Base-by-base conservation (phyloP, 1,284 basidiomycete species). In the Fistulinella cinereoalba region DNA sequence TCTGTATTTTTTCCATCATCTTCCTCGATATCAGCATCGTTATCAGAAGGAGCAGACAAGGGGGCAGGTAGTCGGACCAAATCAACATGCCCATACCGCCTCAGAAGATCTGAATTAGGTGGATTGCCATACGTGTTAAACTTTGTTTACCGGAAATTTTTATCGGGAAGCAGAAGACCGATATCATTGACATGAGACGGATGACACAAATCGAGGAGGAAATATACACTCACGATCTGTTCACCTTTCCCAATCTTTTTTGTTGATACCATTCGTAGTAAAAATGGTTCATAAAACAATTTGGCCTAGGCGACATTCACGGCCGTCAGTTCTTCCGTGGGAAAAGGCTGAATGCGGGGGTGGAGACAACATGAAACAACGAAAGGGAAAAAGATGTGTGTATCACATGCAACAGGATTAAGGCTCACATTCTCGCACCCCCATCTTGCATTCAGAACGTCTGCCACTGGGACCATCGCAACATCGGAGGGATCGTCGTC, bases 111-210 rank as follows among this genome's bases (percentile, higher is more conserved):
- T n/a, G 89, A 83, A 63, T 99, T 99, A 4, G 96, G 93, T 8
- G 85, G 89, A 60, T 97, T 89, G 21, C 88, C 92, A 65, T 98
- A 99, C 0, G 97, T 98, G 66, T 99, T 99, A 80, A 84, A 92
- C 91, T 94, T 36, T 21, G 38, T 43, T 22, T 29, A 42, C 38
- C 34, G 22, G 22, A 47, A 12, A 27, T 27, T 12, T 7, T 7
- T 12, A 12, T 12, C 3, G 19, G 23, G 11, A 37, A 22, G 18
- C 18, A 6, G 8, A 1, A 21, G 23, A 31, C 29, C 18, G 36
- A 31, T 4, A 11, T 16, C 24, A 24, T 6, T 23, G 24, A 16
- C 4, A 3, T 36, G 24, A 6, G 10, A 25, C n/a, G n/a, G n/a
- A n/a, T n/a, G n/a, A n/a, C n/a, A n/a, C n/a, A n/a, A 31, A 6